phyloP scores from a whole-genome alignment of 2,329 filamentous ascomycete species.

The Hirsutella thompsonii region DNA sequence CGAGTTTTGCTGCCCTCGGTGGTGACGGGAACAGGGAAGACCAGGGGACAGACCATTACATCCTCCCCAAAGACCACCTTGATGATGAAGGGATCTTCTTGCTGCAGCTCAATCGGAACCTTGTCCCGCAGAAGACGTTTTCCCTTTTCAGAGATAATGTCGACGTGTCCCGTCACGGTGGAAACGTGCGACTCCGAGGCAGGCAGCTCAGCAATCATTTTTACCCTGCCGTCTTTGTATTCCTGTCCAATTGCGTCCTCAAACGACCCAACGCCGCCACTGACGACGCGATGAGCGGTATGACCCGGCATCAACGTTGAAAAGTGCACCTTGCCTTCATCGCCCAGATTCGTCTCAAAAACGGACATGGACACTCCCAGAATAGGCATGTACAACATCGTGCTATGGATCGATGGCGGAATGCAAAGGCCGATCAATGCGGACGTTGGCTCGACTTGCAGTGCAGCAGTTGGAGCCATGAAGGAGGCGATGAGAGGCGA shows the following conservation, averaged over 20 bases:
- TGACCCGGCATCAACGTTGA: constrained; percentile 24
- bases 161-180: constrained; percentile 25
- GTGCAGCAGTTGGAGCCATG: constrained; percentile 20
- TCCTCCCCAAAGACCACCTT: constrained; percentile 24
- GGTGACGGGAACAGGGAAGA: constrained; percentile 26
- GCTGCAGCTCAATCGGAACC: constrained; percentile 20
- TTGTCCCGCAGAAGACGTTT: constrained; percentile 24
- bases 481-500: constrained; percentile 28
- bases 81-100: constrained; percentile 25
- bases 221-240: constrained; percentile 9
- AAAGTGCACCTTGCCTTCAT: constrained; percentile 20
- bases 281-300: constrained; percentile 11
- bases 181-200: constrained; percentile 15
- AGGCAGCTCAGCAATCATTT: constrained; percentile 18
- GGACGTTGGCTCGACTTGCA: constrained; percentile 19
- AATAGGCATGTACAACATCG: constrained; percentile 9
- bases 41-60: constrained; percentile 17
- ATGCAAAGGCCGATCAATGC: constrained; percentile 19
- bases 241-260: constrained; percentile 7
- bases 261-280: constrained; percentile 11
- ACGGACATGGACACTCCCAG: constrained; percentile 16
- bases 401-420: constrained; percentile 11
- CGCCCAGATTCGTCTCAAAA: constrained; percentile 16
- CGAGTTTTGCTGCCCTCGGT: constrained; percentile 21
- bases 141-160: constrained; percentile 21